phyloP scores from a whole-genome alignment of 139 green algal genomes.

The Yamagishiella unicocca region DNA sequence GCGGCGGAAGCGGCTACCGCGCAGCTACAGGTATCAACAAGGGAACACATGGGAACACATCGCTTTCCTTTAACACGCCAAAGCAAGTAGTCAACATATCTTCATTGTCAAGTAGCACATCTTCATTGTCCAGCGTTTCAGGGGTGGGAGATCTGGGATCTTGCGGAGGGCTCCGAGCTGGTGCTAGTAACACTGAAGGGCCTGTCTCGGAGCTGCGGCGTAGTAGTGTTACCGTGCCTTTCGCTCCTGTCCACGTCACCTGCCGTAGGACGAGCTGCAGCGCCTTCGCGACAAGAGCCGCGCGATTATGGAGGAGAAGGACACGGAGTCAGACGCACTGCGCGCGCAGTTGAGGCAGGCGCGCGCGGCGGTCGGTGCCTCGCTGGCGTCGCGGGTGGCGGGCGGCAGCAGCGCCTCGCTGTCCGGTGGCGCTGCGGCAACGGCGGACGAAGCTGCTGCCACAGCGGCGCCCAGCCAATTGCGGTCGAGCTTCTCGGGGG shows the following conservation, averaged over 20 bases:
- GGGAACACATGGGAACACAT: no score
- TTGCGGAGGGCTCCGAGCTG: no score
- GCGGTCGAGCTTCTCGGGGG: not conserved
- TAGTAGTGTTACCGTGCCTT: no score
- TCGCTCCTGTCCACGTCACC: no score
- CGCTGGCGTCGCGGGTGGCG: not conserved
- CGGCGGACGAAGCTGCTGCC: not conserved
- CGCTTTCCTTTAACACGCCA: no score
- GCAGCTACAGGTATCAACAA: constrained; percentile 25
- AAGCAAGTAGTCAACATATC: no score
- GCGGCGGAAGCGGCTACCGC: not conserved
- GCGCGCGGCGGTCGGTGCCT: not conserved
- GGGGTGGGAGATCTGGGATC: no score
- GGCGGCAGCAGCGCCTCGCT: not conserved
- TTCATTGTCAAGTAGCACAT: no score
- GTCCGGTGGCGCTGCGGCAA: not conserved
- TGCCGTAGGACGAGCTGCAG: constrained; percentile 39
- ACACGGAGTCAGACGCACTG: constrained; percentile 54
- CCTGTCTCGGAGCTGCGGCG: no score
- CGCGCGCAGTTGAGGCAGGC: constrained; percentile 44
- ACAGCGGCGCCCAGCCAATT: not conserved
- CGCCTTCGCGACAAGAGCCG: constrained; percentile 52
- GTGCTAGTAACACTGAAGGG: no score
- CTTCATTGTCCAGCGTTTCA: no score
- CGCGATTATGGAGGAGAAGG: constrained; percentile 60